Evolutionary conservation across 1,284 basidiomycete genomes (phyloP), one percentile per base, ranked within the genome.

Genomic region (Ganoderma lucidum): DNA sequence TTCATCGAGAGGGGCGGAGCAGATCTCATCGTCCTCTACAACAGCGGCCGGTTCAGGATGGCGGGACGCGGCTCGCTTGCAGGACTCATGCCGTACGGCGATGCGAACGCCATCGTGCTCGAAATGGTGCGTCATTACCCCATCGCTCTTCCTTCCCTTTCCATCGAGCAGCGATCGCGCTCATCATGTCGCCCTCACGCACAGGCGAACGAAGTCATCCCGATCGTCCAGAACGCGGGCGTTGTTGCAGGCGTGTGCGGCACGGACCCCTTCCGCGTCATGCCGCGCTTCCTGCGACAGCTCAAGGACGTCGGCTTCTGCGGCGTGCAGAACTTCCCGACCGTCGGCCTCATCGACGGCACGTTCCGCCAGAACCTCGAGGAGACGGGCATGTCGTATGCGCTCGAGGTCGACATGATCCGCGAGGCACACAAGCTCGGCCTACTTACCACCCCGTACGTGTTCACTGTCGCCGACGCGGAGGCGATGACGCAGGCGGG

Each of bases 311-410:
- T 73, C 71, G 75, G 75, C 41, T 75, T 76, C 71, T 73, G 75
- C 64, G 75, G 75, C 61, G 75, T 76, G 69, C 75, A 76, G 71
- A 76, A 76, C 65, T 76, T 76, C 71, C 75, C 75, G 10, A 76
- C 75, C 51, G 75, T 76, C 61, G 75, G 75, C 35, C 75, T 74
- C 56, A 73, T 76, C 62, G 75, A 75, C 60, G 73, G 73, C 53
- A 70, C 62, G 14, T 76, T 76, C 68, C 73, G 75, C 23, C 73
- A 73, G 67, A 73, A 75, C 68, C 72, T 76, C 56, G 75, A 75
- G 61, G 75, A 75, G 70, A 76, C 75, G 42, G 75, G 75, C 28
- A 76, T 76, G 75, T 73, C 72, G 12, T 76, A 76, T 63, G 63
- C 70, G 23, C 70, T 69, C 66, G 75, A 76, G 64, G 72, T 76